phyloP scores from a whole-genome alignment of 495 filamentous ascomycete genomes.

The Cairneyella variabilis region DNA sequence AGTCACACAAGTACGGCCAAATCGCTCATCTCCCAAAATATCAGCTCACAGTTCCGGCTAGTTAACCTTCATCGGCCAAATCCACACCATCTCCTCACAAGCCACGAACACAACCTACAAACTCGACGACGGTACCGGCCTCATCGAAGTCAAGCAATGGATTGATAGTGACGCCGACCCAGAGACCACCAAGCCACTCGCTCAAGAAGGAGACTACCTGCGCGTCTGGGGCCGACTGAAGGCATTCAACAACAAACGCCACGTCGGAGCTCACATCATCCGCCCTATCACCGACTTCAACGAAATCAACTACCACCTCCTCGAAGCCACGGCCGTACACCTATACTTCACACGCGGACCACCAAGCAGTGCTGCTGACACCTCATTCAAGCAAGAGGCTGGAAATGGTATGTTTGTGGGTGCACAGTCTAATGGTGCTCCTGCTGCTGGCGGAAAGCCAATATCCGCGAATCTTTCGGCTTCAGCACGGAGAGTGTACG shows the following conservation, averaged over 20 bases:
- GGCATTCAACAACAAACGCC: slow-evolving; percentile 70
- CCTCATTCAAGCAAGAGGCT: slow-evolving; percentile 34
- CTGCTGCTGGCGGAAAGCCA: slow-evolving; percentile 22
- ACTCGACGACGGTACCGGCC: slow-evolving; percentile 91
- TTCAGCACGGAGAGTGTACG: slow-evolving; percentile 63
- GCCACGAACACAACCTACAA: slow-evolving; percentile 88
- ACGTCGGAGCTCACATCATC: slow-evolving; percentile 77
- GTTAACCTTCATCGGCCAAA: slow-evolving; percentile 84
- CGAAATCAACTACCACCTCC: slow-evolving; percentile 83
- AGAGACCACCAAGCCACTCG: slow-evolving; percentile 34
- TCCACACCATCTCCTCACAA: slow-evolving; percentile 81
- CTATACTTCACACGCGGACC: slow-evolving; percentile 80
- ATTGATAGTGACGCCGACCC: slow-evolving; percentile 59
- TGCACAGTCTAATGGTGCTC: slow-evolving; percentile 26
- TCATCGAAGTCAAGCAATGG: slow-evolving; percentile 92
- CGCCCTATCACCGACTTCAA: slow-evolving; percentile 78
- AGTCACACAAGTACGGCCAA: slow-evolving; percentile 45
- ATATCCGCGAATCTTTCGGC: slow-evolving; percentile 46
- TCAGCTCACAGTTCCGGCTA: slow-evolving; percentile 32
- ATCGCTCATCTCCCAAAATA: background rate
- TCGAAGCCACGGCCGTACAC: slow-evolving; percentile 86
- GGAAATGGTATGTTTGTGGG: slow-evolving; percentile 50
- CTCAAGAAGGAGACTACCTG: slow-evolving; percentile 67
- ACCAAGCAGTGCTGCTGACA: slow-evolving; percentile 36
- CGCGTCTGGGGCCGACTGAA: slow-evolving; percentile 78